phyloP scores from a whole-genome alignment of 2,329 filamentous ascomycete genomes.

The Aspergillus sp. region DNA sequence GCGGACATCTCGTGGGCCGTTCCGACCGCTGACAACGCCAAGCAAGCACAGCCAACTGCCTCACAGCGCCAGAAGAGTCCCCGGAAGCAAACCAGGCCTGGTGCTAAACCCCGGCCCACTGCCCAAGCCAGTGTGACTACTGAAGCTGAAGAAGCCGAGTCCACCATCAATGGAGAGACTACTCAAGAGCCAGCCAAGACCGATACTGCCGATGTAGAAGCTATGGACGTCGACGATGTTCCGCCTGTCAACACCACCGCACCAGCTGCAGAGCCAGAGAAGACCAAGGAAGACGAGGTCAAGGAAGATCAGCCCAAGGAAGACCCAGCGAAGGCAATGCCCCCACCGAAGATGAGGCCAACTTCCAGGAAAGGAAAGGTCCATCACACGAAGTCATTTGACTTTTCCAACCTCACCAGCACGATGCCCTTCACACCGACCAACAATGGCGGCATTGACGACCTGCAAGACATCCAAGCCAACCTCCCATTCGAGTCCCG shows the following conservation, averaged over 20 bases:
- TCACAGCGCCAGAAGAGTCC: constrained; percentile 34
- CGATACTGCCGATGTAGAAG: constrained; percentile 34
- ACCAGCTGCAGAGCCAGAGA: constrained; percentile 8
- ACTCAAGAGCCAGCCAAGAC: constrained; percentile 20
- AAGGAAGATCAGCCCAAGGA: too few relatives aligned
- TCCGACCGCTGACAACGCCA: constrained; percentile 31
- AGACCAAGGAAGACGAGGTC: constrained; percentile 5
- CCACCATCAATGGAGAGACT: constrained; percentile 31
- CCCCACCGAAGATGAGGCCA: constrained; percentile 12
- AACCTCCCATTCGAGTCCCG: constrained; percentile 62
- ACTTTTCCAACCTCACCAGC: constrained; percentile 54
- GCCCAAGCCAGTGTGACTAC: constrained; percentile 41
- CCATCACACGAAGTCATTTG: constrained; percentile 32
- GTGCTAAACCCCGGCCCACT: constrained; percentile 29
- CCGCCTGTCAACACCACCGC: constrained; percentile 22
- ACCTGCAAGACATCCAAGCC: constrained; percentile 55
- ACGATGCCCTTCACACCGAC: constrained; percentile 53
- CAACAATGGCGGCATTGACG: constrained; percentile 52
- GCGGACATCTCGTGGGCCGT: constrained; percentile 37
- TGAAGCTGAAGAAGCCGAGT: constrained; percentile 42
- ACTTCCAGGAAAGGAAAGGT: constrained; percentile 15
- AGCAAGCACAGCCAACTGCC: constrained; percentile 24
- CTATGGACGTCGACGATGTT: constrained; percentile 52
- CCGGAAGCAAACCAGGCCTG: constrained; percentile 35
- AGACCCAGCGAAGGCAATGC: constrained; percentile 15